A percentile compares a stretch with the other conserved stretches of the same genome.
These are phyloP conservation scores for Talaromyces amestolkiae DNA, from an alignment of 2,329 filamentous ascomycete species.

Conservation along the genomic window DNA sequence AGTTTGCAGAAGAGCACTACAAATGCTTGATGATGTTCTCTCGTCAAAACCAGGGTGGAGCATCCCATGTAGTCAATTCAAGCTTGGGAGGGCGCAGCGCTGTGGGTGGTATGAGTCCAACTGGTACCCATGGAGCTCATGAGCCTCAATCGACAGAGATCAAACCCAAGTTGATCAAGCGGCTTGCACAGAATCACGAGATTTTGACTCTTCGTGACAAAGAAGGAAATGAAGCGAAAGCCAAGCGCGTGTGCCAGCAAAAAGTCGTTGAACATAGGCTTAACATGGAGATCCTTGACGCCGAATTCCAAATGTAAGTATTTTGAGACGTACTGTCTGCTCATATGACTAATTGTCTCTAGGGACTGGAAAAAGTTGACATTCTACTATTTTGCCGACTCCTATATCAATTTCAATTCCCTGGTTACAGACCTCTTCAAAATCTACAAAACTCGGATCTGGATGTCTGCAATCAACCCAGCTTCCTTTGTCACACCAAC, in stretches of 20 bases:
- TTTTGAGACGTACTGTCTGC: not conserved
- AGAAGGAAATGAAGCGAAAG: constrained; percentile 95
- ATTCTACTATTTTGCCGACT: constrained; percentile 97
- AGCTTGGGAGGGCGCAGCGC: constrained; percentile 54
- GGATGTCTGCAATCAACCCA: constrained; percentile 99
- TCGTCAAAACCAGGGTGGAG: constrained; percentile 60
- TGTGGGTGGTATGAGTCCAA: constrained; percentile 74
- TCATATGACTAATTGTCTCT: constrained; percentile 13
- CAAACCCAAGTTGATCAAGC: constrained; percentile 95
- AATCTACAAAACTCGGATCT: constrained; percentile 98
- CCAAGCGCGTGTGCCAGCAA: constrained; percentile 92
- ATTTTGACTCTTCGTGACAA: constrained; percentile 87
- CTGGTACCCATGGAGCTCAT: constrained; percentile 69
- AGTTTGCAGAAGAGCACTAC: constrained; percentile 93
- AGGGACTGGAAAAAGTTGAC: constrained; percentile 99
- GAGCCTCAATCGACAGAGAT: constrained; percentile 71
- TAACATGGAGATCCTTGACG: constrained; percentile 98
- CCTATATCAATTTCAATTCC: constrained; percentile 98
- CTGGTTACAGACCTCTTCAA: constrained; percentile 97
- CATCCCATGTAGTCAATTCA: constrained; percentile 45
- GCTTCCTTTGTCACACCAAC: constrained; percentile 85
- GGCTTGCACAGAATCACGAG: constrained; percentile 87
- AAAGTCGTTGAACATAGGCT: constrained; percentile 93
- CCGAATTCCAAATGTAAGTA: constrained; percentile 95
- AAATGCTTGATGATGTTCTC: constrained; percentile 99